Evolutionary conservation across 768 basidiomycete genomes (phyloP).

Genomic region (Lentinus tigrinus): DNA sequence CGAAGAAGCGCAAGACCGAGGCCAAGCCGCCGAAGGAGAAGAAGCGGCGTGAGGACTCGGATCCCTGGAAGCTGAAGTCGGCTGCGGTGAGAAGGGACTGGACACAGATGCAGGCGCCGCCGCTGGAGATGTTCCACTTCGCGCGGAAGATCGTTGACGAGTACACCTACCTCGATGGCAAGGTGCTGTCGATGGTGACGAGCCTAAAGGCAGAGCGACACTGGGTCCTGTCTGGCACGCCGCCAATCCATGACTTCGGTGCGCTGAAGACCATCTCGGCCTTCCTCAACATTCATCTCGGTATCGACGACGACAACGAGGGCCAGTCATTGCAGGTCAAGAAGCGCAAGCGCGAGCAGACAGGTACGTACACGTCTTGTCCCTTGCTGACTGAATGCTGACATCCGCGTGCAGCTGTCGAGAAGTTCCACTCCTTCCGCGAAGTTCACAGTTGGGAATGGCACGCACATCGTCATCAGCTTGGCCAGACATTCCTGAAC

Average conservation of each 20-base stretch:
- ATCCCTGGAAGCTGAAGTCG: conserved; percentile 77
- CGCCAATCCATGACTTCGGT: conserved; percentile 88
- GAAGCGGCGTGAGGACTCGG: conserved; percentile 59
- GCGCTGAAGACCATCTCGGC: conserved; percentile 89
- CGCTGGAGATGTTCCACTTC: conserved; percentile 92
- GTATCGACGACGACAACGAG: conserved; percentile 86
- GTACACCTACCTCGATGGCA: conserved; percentile 88
- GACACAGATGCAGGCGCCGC: conserved; percentile 77
- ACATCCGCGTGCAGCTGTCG: conserved; percentile 56
- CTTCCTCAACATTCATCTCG: conserved; percentile 87
- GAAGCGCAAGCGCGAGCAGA: conserved; percentile 81
- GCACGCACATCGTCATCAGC: conserved; percentile 82
- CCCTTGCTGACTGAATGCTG: conserved; percentile 2
- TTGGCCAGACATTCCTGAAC: conserved; percentile 82
- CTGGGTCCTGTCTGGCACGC: conserved; percentile 97
- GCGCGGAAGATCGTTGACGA: conserved; percentile 89
- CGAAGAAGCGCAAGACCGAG: conserved; percentile 44
- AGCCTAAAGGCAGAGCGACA: conserved; percentile 73
- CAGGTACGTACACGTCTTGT: conserved; percentile 48
- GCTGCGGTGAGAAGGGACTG: conserved; percentile 67
- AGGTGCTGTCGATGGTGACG: conserved; percentile 76
- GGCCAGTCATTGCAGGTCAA: conserved; percentile 66
- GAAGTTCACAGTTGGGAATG: conserved; percentile 90
- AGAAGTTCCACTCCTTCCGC: conserved; percentile 95
- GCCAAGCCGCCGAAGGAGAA: conserved; percentile 47